These are phyloP conservation scores for Verbena officinalis DNA, from an alignment of 257 asterid species.

Conservation along the genomic window DNA sequence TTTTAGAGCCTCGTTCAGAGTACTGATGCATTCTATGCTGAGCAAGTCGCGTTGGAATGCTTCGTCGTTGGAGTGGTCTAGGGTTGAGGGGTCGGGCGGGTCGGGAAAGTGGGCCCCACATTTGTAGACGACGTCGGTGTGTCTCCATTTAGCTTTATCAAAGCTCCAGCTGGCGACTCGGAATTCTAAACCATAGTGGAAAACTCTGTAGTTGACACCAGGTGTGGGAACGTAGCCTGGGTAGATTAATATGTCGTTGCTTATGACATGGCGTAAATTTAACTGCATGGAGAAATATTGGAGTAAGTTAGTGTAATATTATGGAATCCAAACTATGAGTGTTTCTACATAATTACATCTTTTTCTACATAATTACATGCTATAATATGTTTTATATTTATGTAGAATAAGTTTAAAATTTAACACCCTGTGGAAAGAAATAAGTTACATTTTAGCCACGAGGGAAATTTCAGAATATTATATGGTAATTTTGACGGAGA, in stretches of 20 bases:
- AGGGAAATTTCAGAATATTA: no score
- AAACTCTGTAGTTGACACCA: constrained; percentile 74
- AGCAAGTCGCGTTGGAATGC: constrained; percentile 74
- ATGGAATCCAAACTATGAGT: no score
- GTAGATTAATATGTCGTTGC: constrained; percentile 76
- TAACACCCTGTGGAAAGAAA: no score
- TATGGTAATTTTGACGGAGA: no score
- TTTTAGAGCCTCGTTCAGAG: constrained; percentile 73
- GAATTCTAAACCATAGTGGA: constrained; percentile 90
- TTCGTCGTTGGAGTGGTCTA: constrained; percentile 54
- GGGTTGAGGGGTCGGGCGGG: constrained; percentile 74
- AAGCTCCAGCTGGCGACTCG: constrained; percentile 87
- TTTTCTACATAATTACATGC: no score
- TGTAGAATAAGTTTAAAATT: no score
- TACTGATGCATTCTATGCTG: constrained; percentile 75
- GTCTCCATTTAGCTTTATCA: constrained; percentile 94
- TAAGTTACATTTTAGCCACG: no score
- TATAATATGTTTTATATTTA: background rate
- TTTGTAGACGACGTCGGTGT: constrained; percentile 58
- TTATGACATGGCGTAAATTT: constrained; percentile 72
- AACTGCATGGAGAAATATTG: constrained; percentile 50
- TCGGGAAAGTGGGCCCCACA: constrained; percentile 88
- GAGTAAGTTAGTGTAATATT: background rate
- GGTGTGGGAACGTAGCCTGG: constrained; percentile 84
- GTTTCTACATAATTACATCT: no score